Percentiles rank a stretch among this genome's conserved stretches.
Evolutionary conservation across 495 filamentous ascomycete genomes (phyloP).

Genomic region (Beverwykella pulmonaria): DNA sequence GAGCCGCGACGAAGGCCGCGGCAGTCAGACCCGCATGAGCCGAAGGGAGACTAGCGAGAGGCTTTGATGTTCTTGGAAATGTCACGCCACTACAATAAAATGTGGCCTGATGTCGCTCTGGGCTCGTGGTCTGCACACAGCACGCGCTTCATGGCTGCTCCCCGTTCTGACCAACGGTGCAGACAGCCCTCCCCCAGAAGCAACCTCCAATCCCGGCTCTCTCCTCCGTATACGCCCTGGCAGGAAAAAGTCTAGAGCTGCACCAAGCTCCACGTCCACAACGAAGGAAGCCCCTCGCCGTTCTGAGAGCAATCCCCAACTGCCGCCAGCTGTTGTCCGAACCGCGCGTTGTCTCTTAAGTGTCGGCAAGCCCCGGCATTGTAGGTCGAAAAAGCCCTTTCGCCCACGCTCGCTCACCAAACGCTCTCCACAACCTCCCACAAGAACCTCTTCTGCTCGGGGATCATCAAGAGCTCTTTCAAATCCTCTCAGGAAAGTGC

Average conservation of each 20-base stretch:
- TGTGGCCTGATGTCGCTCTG: conserved; percentile 23
- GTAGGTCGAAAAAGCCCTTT: background rate
- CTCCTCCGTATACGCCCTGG: background rate
- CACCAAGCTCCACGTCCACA: background rate
- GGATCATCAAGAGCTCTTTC: background rate
- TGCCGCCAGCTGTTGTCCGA: conserved; percentile 13
- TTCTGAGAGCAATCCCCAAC: conserved; percentile 2
- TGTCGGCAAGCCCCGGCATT: background rate
- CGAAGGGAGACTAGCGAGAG: too few species aligned
- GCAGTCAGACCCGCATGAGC: too few species aligned
- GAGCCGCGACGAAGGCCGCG: too few species aligned
- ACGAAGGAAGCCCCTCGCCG: background rate
- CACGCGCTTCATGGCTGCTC: conserved; percentile 16
- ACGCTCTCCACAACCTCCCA: background rate
- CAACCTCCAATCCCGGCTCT: background rate
- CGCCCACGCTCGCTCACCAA: background rate
- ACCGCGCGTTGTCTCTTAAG: conserved; percentile 15
- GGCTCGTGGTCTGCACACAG: conserved; percentile 4
- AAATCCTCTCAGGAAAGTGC: background rate
- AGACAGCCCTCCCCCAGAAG: conserved; percentile 15
- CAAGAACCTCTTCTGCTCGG: background rate
- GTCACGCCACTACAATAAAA: conserved; percentile 25
- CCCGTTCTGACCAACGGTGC: too few species aligned
- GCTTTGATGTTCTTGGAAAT: too few species aligned
- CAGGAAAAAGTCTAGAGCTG: background rate